Base-by-base conservation (phyloP, 495 filamentous ascomycete species). In the Podospora pseudocomata region DNA sequence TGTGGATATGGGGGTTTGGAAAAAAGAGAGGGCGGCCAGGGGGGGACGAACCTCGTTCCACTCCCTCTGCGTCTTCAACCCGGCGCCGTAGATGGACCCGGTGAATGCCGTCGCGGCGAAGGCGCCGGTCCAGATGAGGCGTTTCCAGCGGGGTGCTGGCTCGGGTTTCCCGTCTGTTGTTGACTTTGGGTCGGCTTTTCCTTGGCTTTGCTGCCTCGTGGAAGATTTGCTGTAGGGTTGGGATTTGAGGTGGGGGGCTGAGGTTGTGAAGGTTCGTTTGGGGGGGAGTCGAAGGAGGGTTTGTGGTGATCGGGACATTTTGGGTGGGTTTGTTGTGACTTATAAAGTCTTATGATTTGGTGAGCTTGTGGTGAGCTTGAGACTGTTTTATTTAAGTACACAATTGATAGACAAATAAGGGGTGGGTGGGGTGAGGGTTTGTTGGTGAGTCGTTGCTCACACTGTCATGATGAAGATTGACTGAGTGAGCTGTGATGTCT, bases 21-120 rank as follows among this genome's bases (percentile, higher is more conserved):
- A 0, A 49, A 49, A 16, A 16, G 39, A 11, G 7, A 16, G 13
- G 13, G 13, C 39, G 13, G 13, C 20, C 20, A 49, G 2, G 34
- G 3, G 34, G 5, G 23, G 23, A 49, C 74, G 4, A 72, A 79
- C 79, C 4, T 70, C 67, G 13, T 69, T 71, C 60, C 68, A 76
- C 34, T 88, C 83, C 67, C 81, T 75, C 67, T 76, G 75, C 65
- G 79, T 82, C 77, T 88, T 89, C 34, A 89, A 73, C n/a, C 81
- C 81, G 2, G 87, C 87, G 23, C 87, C 87, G 72, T 87, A 87
- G 66, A 81, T 79, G 0, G 83, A 75, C 59, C 87, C 85, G 0
- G 79, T 80, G 32, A 80, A 75, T 23, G 80, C 84, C 32, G 86
- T 78, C 30, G 81, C 81, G 2, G 85, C 78, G 63, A 87, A 79